Evolutionary conservation across 805 yeast species (phyloP).

Genomic region (Metschnikowia chrysomelidarum): DNA sequence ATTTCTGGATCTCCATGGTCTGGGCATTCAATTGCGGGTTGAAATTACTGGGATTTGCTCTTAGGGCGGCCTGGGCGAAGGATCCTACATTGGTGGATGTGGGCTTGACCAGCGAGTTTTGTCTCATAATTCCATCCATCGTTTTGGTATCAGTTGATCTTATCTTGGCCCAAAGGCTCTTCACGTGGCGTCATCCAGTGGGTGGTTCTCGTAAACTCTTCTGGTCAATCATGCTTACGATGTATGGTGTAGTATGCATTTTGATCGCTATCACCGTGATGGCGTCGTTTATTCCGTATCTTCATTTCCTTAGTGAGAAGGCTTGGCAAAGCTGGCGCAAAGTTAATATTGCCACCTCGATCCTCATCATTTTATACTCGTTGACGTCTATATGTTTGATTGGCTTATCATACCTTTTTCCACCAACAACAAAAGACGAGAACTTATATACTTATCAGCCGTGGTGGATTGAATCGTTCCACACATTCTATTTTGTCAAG

Average conservation of each 20-base stretch:
- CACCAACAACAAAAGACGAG: constrained; percentile 52
- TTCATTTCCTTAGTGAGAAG: constrained; percentile 13
- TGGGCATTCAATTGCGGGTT: constrained; percentile 18
- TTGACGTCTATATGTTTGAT: constrained; percentile 50
- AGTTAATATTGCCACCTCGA: constrained; percentile 29
- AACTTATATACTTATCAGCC: constrained; percentile 64
- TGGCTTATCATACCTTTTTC: constrained; percentile 49
- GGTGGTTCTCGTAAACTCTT: constrained; percentile 23
- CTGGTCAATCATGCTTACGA: constrained; percentile 20
- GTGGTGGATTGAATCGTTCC: constrained; percentile 72
- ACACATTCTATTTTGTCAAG: constrained; percentile 56
- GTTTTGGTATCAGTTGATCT: constrained; percentile 21
- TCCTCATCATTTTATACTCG: constrained; percentile 46
- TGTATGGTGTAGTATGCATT: constrained; percentile 18
- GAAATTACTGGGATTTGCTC: constrained; percentile 17
- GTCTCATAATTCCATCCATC: constrained; percentile 20
- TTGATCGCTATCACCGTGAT: constrained; percentile 19
- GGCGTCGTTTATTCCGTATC: constrained; percentile 20
- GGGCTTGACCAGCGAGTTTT: constrained; percentile 20
- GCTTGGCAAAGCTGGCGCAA: constrained; percentile 23
- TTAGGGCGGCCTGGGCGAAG: constrained; percentile 19
- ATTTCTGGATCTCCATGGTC: constrained; percentile 21
- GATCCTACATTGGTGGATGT: constrained; percentile 15
- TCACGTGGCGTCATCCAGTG: constrained; percentile 28
- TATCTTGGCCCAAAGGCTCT: constrained; percentile 24